A percentile compares a stretch with the other conserved stretches of the same genome.
Evolutionary conservation across 495 filamentous ascomycete genomes (phyloP).

Genomic region (Hypomontagnella submonticulosa): DNA sequence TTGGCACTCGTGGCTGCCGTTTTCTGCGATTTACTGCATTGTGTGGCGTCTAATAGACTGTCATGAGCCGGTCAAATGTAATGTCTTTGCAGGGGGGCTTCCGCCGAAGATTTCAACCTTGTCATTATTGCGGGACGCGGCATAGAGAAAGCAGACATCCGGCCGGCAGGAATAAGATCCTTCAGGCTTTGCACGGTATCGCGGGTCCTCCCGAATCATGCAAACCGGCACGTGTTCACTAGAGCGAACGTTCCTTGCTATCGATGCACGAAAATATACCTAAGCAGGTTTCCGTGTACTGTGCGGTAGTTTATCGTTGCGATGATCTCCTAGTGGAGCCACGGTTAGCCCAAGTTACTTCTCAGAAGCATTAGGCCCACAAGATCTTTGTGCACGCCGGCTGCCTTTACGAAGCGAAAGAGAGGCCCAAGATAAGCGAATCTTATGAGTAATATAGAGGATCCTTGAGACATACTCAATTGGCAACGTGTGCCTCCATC

Average conservation of each 20-base stretch:
- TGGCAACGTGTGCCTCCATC: too few relatives aligned
- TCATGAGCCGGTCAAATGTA: background rate
- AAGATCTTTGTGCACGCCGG: background rate
- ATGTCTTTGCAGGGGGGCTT: background rate
- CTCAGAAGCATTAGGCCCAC: background rate
- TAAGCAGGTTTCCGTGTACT: conserved; percentile 13
- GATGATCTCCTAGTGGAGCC: conserved; percentile 8
- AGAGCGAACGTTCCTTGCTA: conserved; percentile 4
- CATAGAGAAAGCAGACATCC: conserved; percentile 28
- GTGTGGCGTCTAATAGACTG: too few relatives aligned
- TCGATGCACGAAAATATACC: background rate
- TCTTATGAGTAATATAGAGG: too few relatives aligned
- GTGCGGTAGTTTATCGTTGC: conserved; percentile 1
- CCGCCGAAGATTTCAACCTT: too few relatives aligned
- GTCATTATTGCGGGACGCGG: conserved; percentile 17
- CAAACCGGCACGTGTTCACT: conserved; percentile 30
- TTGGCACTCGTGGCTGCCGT: too few relatives aligned
- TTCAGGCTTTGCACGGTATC: background rate
- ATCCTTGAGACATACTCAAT: too few relatives aligned
- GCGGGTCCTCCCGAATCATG: conserved; percentile 38
- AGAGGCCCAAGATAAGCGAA: too few relatives aligned
- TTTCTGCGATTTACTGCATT: too few relatives aligned
- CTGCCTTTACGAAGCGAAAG: too few relatives aligned
- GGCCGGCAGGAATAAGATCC: conserved; percentile 24
- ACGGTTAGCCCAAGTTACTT: background rate